A percentile compares a stretch with the other conserved stretches of the same genome.
Conservation (phyloP, 2,329 filamentous ascomycete genomes). For the Chaetomiaceae sp. region DNA sequence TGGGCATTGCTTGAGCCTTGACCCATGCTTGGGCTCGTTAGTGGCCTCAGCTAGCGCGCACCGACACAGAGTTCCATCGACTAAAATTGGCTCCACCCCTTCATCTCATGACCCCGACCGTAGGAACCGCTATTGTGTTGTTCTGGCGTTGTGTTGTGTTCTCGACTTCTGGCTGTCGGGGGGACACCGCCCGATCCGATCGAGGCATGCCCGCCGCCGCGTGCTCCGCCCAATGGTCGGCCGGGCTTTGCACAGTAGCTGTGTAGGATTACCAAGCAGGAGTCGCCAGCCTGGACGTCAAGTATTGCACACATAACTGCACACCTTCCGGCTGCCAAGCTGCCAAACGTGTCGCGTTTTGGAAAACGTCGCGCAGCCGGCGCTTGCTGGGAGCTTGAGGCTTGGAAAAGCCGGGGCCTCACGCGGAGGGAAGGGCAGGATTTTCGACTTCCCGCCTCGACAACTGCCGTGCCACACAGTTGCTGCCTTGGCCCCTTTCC, state of each 20-base stretch:
- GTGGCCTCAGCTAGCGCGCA: conserved; percentile 12
- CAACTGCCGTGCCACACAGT: too few species aligned
- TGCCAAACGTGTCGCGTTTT: conserved; percentile 8
- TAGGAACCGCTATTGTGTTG: conserved; percentile 6
- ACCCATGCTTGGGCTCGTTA: background rate
- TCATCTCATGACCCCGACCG: conserved; percentile 20
- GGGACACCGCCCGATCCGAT: conserved; percentile 23
- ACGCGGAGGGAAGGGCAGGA: too few species aligned
- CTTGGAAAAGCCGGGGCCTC: too few species aligned
- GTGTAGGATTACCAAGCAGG: too few species aligned
- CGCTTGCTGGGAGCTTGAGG: background rate
- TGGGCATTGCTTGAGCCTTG: too few species aligned
- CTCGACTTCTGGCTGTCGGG: too few species aligned
- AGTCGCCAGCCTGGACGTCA: too few species aligned
- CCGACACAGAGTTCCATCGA: background rate
- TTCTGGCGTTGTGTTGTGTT: too few species aligned
- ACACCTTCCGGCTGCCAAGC: conserved; percentile 3
- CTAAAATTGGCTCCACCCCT: conserved; percentile 23
- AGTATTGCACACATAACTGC: too few species aligned
- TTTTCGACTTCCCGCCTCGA: too few species aligned
- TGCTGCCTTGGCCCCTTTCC: too few species aligned
- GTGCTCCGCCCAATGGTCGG: background rate
- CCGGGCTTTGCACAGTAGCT: too few species aligned
- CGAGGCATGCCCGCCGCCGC: background rate
- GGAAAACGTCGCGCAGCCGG: conserved; percentile 1